These are phyloP conservation scores for Suillus subalutaceus DNA, from an alignment of 768 basidiomycete genomes.

Conservation along the genomic window DNA sequence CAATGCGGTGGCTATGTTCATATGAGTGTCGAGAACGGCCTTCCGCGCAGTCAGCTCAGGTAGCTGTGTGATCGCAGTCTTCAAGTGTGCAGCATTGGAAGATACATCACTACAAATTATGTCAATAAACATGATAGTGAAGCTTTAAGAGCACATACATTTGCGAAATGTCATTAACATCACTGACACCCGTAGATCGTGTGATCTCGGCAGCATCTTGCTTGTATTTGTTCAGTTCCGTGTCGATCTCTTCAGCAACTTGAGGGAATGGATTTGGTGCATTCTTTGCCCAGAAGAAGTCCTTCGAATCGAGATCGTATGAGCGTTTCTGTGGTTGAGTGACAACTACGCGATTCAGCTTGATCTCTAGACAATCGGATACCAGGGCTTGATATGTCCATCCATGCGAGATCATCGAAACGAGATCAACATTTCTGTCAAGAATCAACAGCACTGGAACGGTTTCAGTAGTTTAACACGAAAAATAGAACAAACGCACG, in stretches of 20 bases:
- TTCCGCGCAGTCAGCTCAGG: slow-evolving; percentile 97
- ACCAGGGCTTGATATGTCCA: slow-evolving; percentile 99
- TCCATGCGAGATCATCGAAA: slow-evolving; percentile 91
- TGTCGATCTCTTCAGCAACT: slow-evolving; percentile 96
- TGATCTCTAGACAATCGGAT: slow-evolving; percentile 97
- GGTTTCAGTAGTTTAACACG: slow-evolving; percentile 13
- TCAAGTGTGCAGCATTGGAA: slow-evolving; percentile 91
- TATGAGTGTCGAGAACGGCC: slow-evolving; percentile 95
- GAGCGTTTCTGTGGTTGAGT: slow-evolving; percentile 73
- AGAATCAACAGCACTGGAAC: slow-evolving; percentile 84
- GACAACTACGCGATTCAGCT: slow-evolving; percentile 91
- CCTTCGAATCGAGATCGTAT: slow-evolving; percentile 96
- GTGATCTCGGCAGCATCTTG: slow-evolving; percentile 97
- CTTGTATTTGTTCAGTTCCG: slow-evolving; percentile 90
- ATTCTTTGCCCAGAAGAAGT: slow-evolving; percentile 99
- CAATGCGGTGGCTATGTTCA: slow-evolving; percentile 97
- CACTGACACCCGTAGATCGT: slow-evolving; percentile 92
- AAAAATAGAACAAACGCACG: slow-evolving; percentile 46
- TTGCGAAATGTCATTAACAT: slow-evolving; percentile 93
- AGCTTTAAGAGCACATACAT: slow-evolving; percentile 56
- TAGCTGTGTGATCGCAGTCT: slow-evolving; percentile 95
- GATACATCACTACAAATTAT: slow-evolving; percentile 70
- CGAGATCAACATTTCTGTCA: slow-evolving; percentile 93
- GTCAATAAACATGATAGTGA: slow-evolving; percentile 14
- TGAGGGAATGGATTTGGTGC: slow-evolving; percentile 97